Evolutionary conservation across 257 asterid genomes (phyloP).

Genomic region (Misopates orontium): DNA sequence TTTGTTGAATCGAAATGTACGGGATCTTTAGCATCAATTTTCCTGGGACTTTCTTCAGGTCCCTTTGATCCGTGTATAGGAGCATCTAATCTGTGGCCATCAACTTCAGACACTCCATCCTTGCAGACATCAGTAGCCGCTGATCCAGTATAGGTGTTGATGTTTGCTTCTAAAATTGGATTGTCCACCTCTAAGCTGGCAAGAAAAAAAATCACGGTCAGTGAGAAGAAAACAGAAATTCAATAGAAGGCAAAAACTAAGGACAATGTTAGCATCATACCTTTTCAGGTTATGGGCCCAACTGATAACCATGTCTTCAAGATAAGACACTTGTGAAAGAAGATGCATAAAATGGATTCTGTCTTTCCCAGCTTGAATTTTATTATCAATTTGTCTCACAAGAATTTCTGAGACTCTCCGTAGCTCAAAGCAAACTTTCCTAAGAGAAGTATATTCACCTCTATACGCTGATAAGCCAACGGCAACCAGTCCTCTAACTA

Average conservation of each 20-base stretch:
- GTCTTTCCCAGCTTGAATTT: conserved; percentile 84
- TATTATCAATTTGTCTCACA: conserved; percentile 54
- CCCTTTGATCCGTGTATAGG: conserved; percentile 32
- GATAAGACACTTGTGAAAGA: conserved; percentile 91
- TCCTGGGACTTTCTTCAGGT: conserved; percentile 32
- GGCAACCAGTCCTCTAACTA: conserved; percentile 86
- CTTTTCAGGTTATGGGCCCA: conserved; percentile 81
- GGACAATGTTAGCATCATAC: conserved; percentile 37
- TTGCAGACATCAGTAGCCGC: conserved; percentile 28
- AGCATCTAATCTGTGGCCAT: conserved; percentile 31
- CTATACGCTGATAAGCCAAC: conserved; percentile 87
- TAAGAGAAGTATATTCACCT: conserved; percentile 74
- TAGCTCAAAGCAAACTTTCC: conserved; percentile 64
- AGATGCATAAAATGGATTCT: conserved; percentile 60
- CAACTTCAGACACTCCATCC: conserved; percentile 38
- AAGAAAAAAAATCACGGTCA: conserved; percentile 20
- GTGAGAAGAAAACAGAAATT: conserved; percentile 23
- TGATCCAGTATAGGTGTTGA: conserved; percentile 27
- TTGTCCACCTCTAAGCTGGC: conserved; percentile 74
- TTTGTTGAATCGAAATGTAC: conserved; percentile 28
- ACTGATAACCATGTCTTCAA: conserved; percentile 80
- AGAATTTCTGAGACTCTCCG: conserved; percentile 81
- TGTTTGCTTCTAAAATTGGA: conserved; percentile 43
- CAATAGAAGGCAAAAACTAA: neutral
- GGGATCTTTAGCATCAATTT: conserved; percentile 31